These are phyloP conservation scores for Cudoniella acicularis DNA, from an alignment of 495 filamentous ascomycete genomes.

Conservation along the genomic window DNA sequence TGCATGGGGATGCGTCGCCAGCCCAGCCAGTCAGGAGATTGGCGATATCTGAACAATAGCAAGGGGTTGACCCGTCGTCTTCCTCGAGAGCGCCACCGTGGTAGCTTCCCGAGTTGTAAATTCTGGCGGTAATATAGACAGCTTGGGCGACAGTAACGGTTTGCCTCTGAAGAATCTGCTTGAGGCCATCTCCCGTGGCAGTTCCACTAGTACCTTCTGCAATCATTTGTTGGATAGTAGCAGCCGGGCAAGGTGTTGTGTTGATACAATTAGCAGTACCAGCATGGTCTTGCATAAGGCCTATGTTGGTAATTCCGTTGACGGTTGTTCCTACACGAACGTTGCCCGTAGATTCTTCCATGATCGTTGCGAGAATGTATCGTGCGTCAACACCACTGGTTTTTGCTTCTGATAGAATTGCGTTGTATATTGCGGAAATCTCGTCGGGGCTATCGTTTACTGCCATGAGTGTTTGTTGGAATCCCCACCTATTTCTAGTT, in stretches of 20 bases:
- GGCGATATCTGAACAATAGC: conserved; percentile 53
- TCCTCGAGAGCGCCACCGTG: conserved; percentile 37
- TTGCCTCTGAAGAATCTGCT: conserved; percentile 30
- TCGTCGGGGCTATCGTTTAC: conserved; percentile 30
- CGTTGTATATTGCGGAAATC: conserved; percentile 33
- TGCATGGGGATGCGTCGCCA: background rate
- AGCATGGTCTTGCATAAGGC: conserved; percentile 53
- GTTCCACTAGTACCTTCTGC: conserved; percentile 42
- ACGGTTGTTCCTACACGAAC: conserved; percentile 53
- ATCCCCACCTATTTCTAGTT: background rate
- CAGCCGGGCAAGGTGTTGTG: conserved; percentile 41
- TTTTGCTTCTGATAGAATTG: conserved; percentile 34
- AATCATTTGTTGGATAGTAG: conserved; percentile 46
- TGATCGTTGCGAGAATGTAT: conserved; percentile 42
- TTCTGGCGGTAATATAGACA: conserved; percentile 49
- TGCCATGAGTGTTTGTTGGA: conserved; percentile 9
- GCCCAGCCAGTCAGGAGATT: conserved; percentile 27
- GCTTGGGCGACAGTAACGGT: conserved; percentile 26
- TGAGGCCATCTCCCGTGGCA: conserved; percentile 38
- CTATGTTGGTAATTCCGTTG: conserved; percentile 47
- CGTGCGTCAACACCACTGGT: conserved; percentile 37
- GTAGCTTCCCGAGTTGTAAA: conserved; percentile 54
- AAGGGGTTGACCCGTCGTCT: conserved; percentile 43
- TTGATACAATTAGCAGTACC: conserved; percentile 41
- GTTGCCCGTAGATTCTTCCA: conserved; percentile 50